Percentiles rank a stretch among this genome's conserved stretches.
Evolutionary conservation across 331 rosid genomes (phyloP).

Genomic region (Malus hybrid): DNA sequence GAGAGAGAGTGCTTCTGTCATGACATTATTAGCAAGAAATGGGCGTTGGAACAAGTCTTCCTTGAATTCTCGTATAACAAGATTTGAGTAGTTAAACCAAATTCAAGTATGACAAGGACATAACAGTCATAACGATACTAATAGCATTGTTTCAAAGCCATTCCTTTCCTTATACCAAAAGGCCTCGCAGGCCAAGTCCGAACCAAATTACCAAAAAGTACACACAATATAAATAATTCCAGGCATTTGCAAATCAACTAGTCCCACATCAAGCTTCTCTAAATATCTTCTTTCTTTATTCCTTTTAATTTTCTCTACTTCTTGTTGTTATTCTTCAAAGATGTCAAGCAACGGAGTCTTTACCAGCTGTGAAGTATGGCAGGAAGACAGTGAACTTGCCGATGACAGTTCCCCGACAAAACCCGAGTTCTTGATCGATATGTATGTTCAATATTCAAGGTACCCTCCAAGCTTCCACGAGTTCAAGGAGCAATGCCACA

Average conservation of each 20-base stretch:
- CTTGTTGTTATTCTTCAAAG: background rate
- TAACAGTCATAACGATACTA: background rate
- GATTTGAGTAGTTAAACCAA: background rate
- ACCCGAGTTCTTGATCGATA: slow-evolving; percentile 17
- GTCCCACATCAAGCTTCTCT: background rate
- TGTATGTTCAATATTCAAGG: background rate
- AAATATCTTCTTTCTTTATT: background rate
- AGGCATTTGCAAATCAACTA: background rate
- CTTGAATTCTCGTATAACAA: too few relatives aligned
- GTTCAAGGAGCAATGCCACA: slow-evolving; percentile 3
- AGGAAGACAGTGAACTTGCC: background rate
- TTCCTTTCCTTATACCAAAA: background rate
- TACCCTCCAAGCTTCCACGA: background rate
- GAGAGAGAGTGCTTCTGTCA: too few relatives aligned
- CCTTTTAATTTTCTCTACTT: background rate
- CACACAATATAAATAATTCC: background rate
- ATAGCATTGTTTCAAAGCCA: background rate
- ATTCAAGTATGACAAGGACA: background rate
- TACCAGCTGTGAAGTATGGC: slow-evolving; percentile 15
- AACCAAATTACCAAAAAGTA: background rate
- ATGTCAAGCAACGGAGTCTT: slow-evolving; percentile 6
- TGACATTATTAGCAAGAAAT: too few relatives aligned
- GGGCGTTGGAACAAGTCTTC: too few relatives aligned
- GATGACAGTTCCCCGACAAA: background rate
- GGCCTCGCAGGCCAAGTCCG: background rate